Percentiles rank a stretch among this genome's conserved stretches.
These are phyloP conservation scores for Simplicillium sp. DNA, from an alignment of 2,329 filamentous ascomycete genomes.

Conservation along the genomic window DNA sequence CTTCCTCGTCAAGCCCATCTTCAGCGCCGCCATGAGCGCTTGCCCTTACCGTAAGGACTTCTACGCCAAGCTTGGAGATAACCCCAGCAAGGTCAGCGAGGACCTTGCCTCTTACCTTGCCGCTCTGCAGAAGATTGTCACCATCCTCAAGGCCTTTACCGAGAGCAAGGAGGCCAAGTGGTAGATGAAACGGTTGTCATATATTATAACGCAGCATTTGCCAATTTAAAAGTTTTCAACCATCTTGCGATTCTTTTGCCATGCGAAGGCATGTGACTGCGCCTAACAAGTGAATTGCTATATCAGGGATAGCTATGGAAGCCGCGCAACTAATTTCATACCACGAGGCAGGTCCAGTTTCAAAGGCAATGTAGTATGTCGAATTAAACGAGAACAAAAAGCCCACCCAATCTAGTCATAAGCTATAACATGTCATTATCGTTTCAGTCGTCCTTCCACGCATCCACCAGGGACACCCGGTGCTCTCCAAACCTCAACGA, in stretches of 20 bases:
- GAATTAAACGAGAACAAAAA: no score
- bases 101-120: constrained; percentile 64
- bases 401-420: no score
- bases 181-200: constrained; percentile 21
- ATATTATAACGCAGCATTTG: constrained; percentile 1
- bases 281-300: no score
- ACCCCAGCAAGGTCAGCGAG: constrained; percentile 50
- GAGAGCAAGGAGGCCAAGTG: constrained; percentile 48
- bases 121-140: constrained; percentile 69
- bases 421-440: neutral
- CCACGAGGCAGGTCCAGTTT: no score
- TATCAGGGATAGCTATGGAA: no score
- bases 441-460: constrained; percentile 13
- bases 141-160: constrained; percentile 59
- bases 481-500: constrained; percentile 16
- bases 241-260: no score
- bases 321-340: no score
- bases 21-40: constrained; percentile 85
- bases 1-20: constrained; percentile 84
- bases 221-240: no score
- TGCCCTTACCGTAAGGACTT: constrained; percentile 92
- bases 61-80: constrained; percentile 73
- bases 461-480: constrained; percentile 15
- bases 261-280: no score
- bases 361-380: no score